Base-by-base conservation (phyloP, 2,329 filamentous ascomycete species). In the Fusarium domesticum region DNA sequence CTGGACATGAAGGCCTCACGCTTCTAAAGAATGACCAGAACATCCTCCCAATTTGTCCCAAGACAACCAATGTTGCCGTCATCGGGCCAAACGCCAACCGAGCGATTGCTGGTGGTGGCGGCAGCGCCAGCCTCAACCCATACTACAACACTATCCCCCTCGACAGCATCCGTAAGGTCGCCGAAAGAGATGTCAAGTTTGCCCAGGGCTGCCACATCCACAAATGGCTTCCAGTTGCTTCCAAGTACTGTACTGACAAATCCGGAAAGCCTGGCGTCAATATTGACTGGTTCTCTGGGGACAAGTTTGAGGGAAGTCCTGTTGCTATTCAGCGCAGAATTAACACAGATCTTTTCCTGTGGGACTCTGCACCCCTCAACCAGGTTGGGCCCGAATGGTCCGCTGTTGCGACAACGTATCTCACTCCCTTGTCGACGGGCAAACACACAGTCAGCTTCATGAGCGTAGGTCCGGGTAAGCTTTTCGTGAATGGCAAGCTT, bases 1-100 rank as follows among this genome's bases (percentile, higher is more conserved):
- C 80, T 12, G 83, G 80, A 0, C 73, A 74, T 2, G 78, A 85
- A 60, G 82, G 83, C 1, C 61, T 86, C 25, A 83, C 80, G 0
- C 66, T 86, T 5, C 65, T 86, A 43, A 86, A 85, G 61, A 85
- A 85, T 43, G 75, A 83, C 41, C 70, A 73, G 1, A 64, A 61
- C 3, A 64, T 83, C n/a, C 68, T 86, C 6, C 83, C 83, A 0
- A 75, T 85, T 46, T 71, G 75, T 48, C 64, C 71, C 6, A 70
- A 70, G 18, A 75, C 74, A 14, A 74, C 73, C 44, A 84, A 75
- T 59, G 74, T 86, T 44, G 83, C 82, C 4, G 73, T 85, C 46
- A 84, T 86, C 39, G 83, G 83, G 0, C 82, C 82, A 1, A 85
- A 86, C 49, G 81, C 81, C 16, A 83, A 84, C 60, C 70, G 81